phyloP scores from a whole-genome alignment of 2,329 filamentous ascomycete genomes.

The Sclerotinia sclerotiorum region DNA sequence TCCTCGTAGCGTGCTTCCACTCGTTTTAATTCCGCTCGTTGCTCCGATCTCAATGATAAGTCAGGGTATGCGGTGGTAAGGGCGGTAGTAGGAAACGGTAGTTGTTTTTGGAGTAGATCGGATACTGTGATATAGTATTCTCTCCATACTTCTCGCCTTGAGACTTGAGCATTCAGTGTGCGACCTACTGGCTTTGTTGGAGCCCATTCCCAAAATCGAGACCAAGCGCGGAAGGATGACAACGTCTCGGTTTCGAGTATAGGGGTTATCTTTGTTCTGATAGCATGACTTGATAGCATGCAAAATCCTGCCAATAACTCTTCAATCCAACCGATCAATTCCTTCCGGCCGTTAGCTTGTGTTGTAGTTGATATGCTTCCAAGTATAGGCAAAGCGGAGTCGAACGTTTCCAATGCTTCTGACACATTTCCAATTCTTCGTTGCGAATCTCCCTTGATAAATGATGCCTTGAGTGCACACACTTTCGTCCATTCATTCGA shows the following conservation, averaged over 20 bases:
- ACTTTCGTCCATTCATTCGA: conserved; percentile 76
- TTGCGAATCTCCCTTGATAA: conserved; percentile 69
- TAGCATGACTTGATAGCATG: conserved; percentile 62
- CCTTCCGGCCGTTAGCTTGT: conserved; percentile 51
- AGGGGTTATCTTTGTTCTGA: conserved; percentile 52
- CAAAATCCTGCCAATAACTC: conserved; percentile 74
- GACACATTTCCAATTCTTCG: conserved; percentile 49
- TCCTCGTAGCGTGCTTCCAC: conserved; percentile 79
- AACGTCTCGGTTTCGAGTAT: conserved; percentile 55
- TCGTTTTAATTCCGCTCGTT: conserved; percentile 74
- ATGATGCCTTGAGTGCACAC: conserved; percentile 75
- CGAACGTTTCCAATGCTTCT: conserved; percentile 66
- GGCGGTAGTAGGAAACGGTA: conserved; percentile 56
- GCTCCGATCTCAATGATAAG: conserved; percentile 58
- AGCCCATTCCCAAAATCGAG: conserved; percentile 61
- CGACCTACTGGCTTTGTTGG: conserved; percentile 52
- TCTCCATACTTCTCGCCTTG: conserved; percentile 73
- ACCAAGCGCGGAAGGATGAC: conserved; percentile 65
- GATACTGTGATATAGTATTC: conserved; percentile 82
- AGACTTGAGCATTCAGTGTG: conserved; percentile 59
- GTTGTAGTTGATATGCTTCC: conserved; percentile 52
- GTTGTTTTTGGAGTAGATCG: conserved; percentile 65
- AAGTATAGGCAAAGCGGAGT: conserved; percentile 64
- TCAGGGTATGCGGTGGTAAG: conserved; percentile 46
- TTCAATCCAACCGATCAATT: conserved; percentile 77